Conservation (phyloP, 768 basidiomycete species). For the Leccinum olivaceopallidum region DNA sequence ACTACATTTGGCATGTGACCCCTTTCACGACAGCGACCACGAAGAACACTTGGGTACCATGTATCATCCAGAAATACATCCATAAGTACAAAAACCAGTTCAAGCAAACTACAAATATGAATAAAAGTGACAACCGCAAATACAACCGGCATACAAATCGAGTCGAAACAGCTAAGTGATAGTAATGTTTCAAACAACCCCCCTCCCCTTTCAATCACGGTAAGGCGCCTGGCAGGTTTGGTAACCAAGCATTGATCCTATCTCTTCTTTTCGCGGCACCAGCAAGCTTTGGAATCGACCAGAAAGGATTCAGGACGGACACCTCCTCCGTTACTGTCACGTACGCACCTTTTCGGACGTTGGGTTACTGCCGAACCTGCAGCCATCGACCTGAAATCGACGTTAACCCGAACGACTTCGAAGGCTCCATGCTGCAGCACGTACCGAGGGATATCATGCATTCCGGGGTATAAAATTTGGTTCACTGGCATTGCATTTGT, state of each 20-base stretch:
- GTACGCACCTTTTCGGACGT: conserved; percentile 17
- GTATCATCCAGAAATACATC: not conserved
- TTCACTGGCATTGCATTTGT: not conserved
- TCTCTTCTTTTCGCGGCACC: not conserved
- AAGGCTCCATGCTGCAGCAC: not conserved
- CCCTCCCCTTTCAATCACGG: conserved; percentile 9
- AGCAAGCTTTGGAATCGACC: not conserved
- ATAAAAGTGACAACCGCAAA: not conserved
- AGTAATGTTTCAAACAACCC: not conserved
- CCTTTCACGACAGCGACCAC: not conserved
- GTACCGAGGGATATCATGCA: not conserved
- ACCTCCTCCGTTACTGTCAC: not conserved
- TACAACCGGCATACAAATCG: not conserved
- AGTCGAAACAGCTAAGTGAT: conserved; percentile 4
- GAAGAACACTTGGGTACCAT: no score
- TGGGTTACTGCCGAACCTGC: not conserved
- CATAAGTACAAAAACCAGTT: not conserved
- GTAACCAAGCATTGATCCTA: not conserved
- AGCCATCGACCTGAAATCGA: not conserved
- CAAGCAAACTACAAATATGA: not conserved
- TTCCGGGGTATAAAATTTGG: conserved; percentile 7
- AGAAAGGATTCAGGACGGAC: not conserved
- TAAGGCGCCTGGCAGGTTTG: conserved; percentile 7
- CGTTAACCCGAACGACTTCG: not conserved
- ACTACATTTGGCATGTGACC: conserved; percentile 15